Percentiles rank a stretch among this genome's conserved stretches.
Conservation (phyloP, 2,329 filamentous ascomycete species). For the Trichothecium sympodiale region DNA sequence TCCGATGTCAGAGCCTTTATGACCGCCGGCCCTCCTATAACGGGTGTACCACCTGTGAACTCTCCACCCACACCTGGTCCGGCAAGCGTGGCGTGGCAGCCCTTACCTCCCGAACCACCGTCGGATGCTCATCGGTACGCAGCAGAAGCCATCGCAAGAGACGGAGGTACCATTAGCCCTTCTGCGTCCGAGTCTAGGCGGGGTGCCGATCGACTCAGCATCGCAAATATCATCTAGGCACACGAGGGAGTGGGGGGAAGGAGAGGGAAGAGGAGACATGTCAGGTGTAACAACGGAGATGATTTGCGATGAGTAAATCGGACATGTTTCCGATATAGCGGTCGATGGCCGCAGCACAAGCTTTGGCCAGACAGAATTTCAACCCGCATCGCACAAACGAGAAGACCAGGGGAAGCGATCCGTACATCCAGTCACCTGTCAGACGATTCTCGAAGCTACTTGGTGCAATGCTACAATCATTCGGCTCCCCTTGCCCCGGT, state of each 20-base stretch:
- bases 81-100: slow-evolving; percentile 20
- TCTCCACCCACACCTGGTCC: slow-evolving; percentile 8
- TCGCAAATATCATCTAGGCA: slow-evolving; percentile 31
- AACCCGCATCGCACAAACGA: too few species aligned
- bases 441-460: too few species aligned
- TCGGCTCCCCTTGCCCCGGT: too few species aligned
- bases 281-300: neutral
- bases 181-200: slow-evolving; percentile 12
- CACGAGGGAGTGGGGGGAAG: neutral
- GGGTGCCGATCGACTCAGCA: slow-evolving; percentile 25
- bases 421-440: too few species aligned
- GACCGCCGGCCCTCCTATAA: neutral
- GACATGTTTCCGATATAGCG: too few species aligned
- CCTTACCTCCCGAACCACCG: too few species aligned
- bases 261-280: neutral
- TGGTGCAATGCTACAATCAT: too few species aligned
- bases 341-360: too few species aligned
- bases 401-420: too few species aligned
- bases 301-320: too few species aligned
- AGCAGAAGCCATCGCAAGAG: slow-evolving; percentile 13
- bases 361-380: too few species aligned
- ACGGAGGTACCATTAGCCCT: slow-evolving; percentile 17
- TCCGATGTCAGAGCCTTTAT: slow-evolving; percentile 21
- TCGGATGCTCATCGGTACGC: slow-evolving; percentile 19
- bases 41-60: slow-evolving; percentile 3